Conservation (phyloP, 345 rosid species). For the Trapa bicornis region DNA sequence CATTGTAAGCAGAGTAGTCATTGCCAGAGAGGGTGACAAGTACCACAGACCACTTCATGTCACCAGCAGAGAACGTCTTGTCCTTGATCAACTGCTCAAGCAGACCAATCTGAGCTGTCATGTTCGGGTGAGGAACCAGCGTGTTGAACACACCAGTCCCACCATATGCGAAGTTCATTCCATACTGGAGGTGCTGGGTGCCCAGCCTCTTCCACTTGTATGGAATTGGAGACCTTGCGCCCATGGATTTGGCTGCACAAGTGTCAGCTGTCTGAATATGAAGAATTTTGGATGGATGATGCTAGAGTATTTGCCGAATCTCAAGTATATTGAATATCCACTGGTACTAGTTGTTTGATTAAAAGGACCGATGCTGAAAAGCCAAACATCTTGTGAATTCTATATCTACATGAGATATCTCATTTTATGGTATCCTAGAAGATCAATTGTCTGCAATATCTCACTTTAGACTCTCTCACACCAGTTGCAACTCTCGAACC, state of each 20-base stretch:
- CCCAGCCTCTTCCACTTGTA: constrained; percentile 32
- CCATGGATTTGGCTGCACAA: constrained; percentile 45
- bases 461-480: not conserved
- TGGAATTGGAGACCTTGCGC: constrained; percentile 53
- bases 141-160: constrained; percentile 77
- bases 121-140: constrained; percentile 33
- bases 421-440: not conserved
- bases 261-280: too few species aligned
- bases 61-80: constrained; percentile 20
- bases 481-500: not conserved
- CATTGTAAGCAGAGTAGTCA: constrained; percentile 39
- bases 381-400: too few species aligned
- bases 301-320: not conserved
- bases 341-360: too few species aligned
- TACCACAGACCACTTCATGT: constrained; percentile 33
- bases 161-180: constrained; percentile 81
- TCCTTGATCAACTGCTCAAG: constrained; percentile 30
- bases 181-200: constrained; percentile 18
- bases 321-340: too few species aligned
- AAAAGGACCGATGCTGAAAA: too few species aligned
- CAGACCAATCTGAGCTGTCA: constrained; percentile 60
- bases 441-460: not conserved
- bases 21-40: constrained; percentile 58
- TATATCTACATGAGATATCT: not conserved
- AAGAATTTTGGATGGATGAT: too few species aligned